Percentiles rank a stretch among this genome's conserved stretches.
phyloP scores from a whole-genome alignment of 208 protist genomes.

The Leishmania tropica region DNA sequence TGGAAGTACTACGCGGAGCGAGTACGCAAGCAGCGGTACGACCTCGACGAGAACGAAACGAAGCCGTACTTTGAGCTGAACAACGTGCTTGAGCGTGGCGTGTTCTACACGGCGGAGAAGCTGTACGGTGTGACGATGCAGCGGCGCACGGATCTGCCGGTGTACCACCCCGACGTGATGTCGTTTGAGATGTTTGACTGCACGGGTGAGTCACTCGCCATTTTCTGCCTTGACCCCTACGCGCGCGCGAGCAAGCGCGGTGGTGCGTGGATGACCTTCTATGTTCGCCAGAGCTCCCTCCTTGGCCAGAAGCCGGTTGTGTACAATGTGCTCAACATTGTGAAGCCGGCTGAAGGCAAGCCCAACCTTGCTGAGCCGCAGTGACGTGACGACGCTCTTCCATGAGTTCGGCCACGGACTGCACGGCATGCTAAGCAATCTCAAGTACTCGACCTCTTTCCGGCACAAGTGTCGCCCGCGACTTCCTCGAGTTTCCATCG shows the following conservation, averaged over 20 bases:
- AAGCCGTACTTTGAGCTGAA: constrained; percentile 63
- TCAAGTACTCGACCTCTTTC: constrained; percentile 45
- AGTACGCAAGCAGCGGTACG: constrained; percentile 50
- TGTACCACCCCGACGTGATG: constrained; percentile 53
- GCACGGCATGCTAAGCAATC: constrained; percentile 68
- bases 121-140: constrained; percentile 59
- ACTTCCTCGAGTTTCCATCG: constrained; percentile 85
- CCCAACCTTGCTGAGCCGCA: constrained; percentile 59
- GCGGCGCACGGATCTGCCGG: constrained; percentile 48
- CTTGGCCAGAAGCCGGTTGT: constrained; percentile 54
- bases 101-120: constrained; percentile 59
- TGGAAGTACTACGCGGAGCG: constrained; percentile 56
- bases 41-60: constrained; percentile 57
- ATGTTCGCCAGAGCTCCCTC: constrained; percentile 35
- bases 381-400: constrained; percentile 61
- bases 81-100: constrained; percentile 57
- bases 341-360: constrained; percentile 49
- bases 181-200: constrained; percentile 49
- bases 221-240: constrained; percentile 61
- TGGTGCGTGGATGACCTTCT: constrained; percentile 69
- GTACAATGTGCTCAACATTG: constrained; percentile 59
- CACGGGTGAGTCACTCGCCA: constrained; percentile 37
- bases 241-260: constrained; percentile 55
- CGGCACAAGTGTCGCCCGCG: constrained; percentile 68
- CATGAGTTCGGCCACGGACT: constrained; percentile 78